A percentile compares a stretch with the other conserved stretches of the same genome.
Evolutionary conservation across 1,139 yeast species (phyloP).

Genomic region (Pneumocystis wakefieldiae): DNA sequence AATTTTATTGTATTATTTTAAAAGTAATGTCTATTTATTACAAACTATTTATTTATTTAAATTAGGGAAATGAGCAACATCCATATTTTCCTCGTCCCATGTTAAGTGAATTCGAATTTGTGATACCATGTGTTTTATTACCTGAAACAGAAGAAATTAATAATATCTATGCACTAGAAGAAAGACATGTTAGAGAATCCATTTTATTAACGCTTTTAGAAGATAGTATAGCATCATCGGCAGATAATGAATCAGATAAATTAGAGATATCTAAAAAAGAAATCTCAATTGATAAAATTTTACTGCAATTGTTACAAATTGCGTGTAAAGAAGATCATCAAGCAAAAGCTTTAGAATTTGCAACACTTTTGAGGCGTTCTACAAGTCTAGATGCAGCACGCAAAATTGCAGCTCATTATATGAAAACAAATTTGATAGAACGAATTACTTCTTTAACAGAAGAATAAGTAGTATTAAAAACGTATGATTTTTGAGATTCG

Average conservation of each 20-base stretch:
- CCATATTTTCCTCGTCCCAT: constrained; percentile 64
- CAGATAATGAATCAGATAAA: constrained; percentile 18
- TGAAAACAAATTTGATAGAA: constrained; percentile 46
- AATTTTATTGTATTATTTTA: constrained; percentile 56
- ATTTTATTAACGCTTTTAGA: constrained; percentile 14
- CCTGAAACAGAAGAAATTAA: constrained; percentile 18
- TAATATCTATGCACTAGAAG: constrained; percentile 22
- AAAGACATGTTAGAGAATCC: constrained; percentile 14
- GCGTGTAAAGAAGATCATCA: constrained; percentile 57
- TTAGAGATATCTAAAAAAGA: constrained; percentile 30
- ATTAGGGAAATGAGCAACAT: constrained; percentile 23
- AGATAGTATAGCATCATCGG: constrained; percentile 16
- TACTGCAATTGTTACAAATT: constrained; percentile 59
- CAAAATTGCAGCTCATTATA: constrained; percentile 70
- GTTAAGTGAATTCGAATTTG: constrained; percentile 61
- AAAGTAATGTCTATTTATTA: constrained; percentile 29
- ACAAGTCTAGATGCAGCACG: constrained; percentile 72
- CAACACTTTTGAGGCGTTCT: constrained; percentile 53
- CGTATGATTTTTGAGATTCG: background rate
- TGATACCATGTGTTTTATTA: constrained; percentile 35
- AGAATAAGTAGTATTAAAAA: background rate
- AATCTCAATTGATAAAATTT: constrained; percentile 44
- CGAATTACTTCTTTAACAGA: background rate
- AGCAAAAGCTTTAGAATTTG: constrained; percentile 56
- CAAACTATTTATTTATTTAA: constrained; percentile 21